phyloP scores from a whole-genome alignment of 2,329 filamentous ascomycete species.

The Didymella arachidicola region DNA sequence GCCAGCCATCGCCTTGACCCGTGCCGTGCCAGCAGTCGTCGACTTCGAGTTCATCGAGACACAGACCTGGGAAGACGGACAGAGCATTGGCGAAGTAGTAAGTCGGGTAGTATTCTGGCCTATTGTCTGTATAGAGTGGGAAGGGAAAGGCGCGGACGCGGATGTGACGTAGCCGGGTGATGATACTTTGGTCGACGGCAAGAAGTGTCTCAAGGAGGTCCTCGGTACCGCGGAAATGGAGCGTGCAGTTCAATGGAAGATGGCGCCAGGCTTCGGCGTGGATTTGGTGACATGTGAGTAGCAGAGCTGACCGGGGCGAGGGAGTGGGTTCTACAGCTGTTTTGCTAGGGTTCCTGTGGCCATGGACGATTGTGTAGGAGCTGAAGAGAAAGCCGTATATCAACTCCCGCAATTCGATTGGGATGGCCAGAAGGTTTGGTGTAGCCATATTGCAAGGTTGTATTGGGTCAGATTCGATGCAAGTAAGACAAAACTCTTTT shows the following conservation, averaged over 20 bases:
- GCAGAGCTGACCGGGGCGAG: slow-evolving; percentile 40
- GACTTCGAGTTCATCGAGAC: slow-evolving; percentile 42
- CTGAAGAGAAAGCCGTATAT: slow-evolving; percentile 48
- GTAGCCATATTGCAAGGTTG: slow-evolving; percentile 15
- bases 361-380: slow-evolving; percentile 40
- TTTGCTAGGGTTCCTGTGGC: slow-evolving; percentile 31
- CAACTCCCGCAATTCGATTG: slow-evolving; percentile 44
- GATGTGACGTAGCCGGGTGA: slow-evolving; percentile 45
- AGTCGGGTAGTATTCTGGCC: slow-evolving; percentile 41
- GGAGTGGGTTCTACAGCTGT: slow-evolving; percentile 5
- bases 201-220: slow-evolving; percentile 44
- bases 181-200: slow-evolving; percentile 38
- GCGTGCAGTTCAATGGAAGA: slow-evolving; percentile 40
- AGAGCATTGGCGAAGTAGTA: slow-evolving; percentile 46
- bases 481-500: slow-evolving; percentile 1
- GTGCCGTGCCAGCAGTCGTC: slow-evolving; percentile 49
- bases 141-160: slow-evolving; percentile 46
- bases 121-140: slow-evolving; percentile 38
- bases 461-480: slow-evolving; percentile 10
- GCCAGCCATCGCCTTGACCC: slow-evolving; percentile 44
- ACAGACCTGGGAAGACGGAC: slow-evolving; percentile 42
- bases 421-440: slow-evolving; percentile 42
- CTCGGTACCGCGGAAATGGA: slow-evolving; percentile 48
- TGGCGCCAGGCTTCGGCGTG: slow-evolving; percentile 44
- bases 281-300: slow-evolving; percentile 43